These are phyloP conservation scores for Isatis lusitanica DNA, from an alignment of 441 rosid species.

Conservation along the genomic window DNA sequence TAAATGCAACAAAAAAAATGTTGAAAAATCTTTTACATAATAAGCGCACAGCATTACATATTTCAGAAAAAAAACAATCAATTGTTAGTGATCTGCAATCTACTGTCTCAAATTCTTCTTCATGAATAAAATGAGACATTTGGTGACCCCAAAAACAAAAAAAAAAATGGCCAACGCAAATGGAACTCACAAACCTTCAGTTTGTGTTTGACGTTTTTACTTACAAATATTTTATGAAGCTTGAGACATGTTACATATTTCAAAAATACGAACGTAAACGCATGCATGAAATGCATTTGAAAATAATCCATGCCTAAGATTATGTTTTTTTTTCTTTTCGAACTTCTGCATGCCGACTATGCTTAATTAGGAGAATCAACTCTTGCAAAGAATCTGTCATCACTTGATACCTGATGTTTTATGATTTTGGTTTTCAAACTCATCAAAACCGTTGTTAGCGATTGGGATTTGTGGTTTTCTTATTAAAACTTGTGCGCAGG, in stretches of 20 bases:
- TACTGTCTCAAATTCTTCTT: too few relatives aligned
- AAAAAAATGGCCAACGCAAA: not conserved
- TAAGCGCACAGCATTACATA: not conserved
- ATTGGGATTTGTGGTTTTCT: not conserved
- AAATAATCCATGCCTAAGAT: not conserved
- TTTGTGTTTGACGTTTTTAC: not conserved
- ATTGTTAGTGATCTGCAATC: too few relatives aligned
- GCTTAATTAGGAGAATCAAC: not conserved
- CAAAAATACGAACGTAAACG: not conserved
- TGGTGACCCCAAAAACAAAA: too few relatives aligned
- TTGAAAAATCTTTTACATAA: not conserved
- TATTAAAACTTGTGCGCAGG: constrained; percentile 36
- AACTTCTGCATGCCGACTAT: too few relatives aligned
- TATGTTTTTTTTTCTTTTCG: too few relatives aligned
- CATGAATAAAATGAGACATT: too few relatives aligned
- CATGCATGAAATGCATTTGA: constrained; percentile 4
- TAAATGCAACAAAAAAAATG: not conserved
- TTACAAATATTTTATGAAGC: not conserved
- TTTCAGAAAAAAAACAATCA: too few relatives aligned
- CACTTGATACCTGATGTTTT: not conserved
- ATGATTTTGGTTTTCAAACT: not conserved
- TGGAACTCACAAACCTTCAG: not conserved
- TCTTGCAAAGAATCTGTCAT: not conserved
- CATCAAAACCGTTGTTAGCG: not conserved
- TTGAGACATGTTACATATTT: not conserved